A percentile compares a stretch with the other conserved stretches of the same genome.
Conservation (phyloP, 2,329 filamentous ascomycete genomes). For the Aspergillus texensis region DNA sequence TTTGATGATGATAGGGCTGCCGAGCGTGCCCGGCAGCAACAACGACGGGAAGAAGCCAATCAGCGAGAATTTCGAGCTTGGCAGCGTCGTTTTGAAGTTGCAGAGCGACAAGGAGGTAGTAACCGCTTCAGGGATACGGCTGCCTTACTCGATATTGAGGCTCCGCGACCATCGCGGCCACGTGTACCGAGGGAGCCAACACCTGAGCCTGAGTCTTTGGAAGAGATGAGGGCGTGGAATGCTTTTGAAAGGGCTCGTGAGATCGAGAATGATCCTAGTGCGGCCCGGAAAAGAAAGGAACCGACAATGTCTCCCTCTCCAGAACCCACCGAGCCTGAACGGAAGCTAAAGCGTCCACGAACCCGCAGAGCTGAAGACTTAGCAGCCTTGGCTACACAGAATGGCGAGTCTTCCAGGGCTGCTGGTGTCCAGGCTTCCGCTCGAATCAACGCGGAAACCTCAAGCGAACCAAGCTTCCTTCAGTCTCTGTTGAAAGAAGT, state of each 20-base stretch:
- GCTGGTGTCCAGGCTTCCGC: constrained; percentile 34
- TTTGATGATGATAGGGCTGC: constrained; percentile 72
- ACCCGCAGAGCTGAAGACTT: constrained; percentile 68
- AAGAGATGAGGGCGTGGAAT: constrained; percentile 86
- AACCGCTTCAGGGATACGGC: constrained; percentile 73
- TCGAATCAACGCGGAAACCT: constrained; percentile 38
- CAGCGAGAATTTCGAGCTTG: constrained; percentile 68
- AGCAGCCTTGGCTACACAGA: constrained; percentile 48
- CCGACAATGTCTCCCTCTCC: constrained; percentile 77
- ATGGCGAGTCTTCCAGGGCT: constrained; percentile 42
- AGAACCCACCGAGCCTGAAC: constrained; percentile 68
- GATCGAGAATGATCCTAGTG: constrained; percentile 55
- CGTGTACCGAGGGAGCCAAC: constrained; percentile 41
- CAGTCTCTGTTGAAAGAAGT: constrained; percentile 88
- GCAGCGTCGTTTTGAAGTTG: constrained; percentile 82
- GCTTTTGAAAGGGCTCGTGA: constrained; percentile 84
- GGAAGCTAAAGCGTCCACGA: constrained; percentile 84
- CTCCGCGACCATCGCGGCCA: constrained; percentile 44
- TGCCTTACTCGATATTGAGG: constrained; percentile 58
- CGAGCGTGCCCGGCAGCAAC: constrained; percentile 59
- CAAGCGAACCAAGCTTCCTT: constrained; percentile 74
- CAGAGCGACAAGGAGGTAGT: constrained; percentile 74
- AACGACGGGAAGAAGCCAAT: constrained; percentile 51
- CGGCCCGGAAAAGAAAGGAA: constrained; percentile 54
- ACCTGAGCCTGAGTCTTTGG: constrained; percentile 70